Conservation (phyloP, 768 basidiomycete genomes). For the Pisolithus albus region DNA sequence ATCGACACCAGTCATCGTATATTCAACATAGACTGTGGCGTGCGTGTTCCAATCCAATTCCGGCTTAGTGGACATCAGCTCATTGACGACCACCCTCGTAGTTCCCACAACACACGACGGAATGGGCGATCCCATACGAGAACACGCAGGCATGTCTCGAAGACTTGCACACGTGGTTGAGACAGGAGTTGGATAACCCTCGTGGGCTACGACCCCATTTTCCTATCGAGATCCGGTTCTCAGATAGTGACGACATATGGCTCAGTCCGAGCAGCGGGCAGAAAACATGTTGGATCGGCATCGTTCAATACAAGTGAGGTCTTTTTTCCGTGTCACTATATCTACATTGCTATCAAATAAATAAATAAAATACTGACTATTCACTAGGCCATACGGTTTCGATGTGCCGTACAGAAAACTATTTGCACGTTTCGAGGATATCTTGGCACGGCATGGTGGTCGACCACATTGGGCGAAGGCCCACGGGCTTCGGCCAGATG, state of each 20-base stretch:
- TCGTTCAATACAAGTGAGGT: conserved; percentile 91
- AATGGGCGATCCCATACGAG: conserved; percentile 84
- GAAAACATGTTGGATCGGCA: conserved; percentile 89
- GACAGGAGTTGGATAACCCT: conserved; percentile 56
- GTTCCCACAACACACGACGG: conserved; percentile 92
- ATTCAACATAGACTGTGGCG: conserved; percentile 91
- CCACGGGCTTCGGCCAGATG: conserved; percentile 61
- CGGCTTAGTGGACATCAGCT: conserved; percentile 3
- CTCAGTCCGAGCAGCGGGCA: conserved; percentile 80
- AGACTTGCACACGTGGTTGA: conserved; percentile 68
- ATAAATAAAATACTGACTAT: not conserved
- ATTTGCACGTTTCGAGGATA: conserved; percentile 69
- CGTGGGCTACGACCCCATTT: conserved; percentile 83
- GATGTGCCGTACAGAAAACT: conserved; percentile 74
- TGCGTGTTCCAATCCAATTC: conserved; percentile 35
- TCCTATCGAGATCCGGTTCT: conserved; percentile 88
- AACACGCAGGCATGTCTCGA: conserved; percentile 59
- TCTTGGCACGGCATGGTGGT: conserved; percentile 63
- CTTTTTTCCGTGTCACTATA: not conserved
- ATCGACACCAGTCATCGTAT: conserved; percentile 77
- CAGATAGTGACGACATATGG: conserved; percentile 88
- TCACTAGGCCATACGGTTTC: conserved; percentile 71
- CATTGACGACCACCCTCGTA: conserved; percentile 25
- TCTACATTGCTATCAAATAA: conserved; percentile 7
- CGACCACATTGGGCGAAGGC: conserved; percentile 97